A percentile compares a stretch with the other conserved stretches of the same genome.
Conservation (phyloP, 768 basidiomycete species). For the Boletus sp. region DNA sequence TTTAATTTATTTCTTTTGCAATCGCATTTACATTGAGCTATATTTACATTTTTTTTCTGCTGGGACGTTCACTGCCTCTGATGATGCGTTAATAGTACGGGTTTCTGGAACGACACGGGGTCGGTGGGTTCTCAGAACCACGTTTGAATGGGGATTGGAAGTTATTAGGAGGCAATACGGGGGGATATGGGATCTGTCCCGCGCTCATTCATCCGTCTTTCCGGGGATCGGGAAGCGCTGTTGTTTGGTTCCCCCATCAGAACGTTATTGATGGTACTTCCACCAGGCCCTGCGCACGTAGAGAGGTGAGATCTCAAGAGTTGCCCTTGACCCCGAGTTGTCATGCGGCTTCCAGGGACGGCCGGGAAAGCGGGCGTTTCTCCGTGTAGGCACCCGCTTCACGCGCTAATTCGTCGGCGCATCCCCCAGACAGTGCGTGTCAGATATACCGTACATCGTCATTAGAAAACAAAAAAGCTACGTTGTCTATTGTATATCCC, state of each 20-base stretch:
- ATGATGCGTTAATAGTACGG: constrained; percentile 6
- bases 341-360: constrained; percentile 2
- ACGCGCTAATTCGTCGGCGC: background rate
- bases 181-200: background rate
- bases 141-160: constrained; percentile 16
- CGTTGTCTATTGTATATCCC: constrained; percentile 31
- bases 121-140: background rate
- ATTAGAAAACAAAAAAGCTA: constrained; percentile 21
- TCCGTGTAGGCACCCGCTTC: constrained; percentile 16
- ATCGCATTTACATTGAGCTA: constrained; percentile 5
- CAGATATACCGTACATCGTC: constrained; percentile 15
- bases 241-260: background rate
- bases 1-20: constrained; percentile 1
- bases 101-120: background rate
- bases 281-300: constrained; percentile 10
- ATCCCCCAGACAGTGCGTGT: constrained; percentile 24
- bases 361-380: background rate
- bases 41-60: background rate
- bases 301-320: constrained; percentile 15
- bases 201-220: background rate
- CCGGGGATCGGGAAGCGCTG: background rate
- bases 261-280: background rate
- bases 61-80: constrained; percentile 7
- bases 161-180: background rate
- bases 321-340: background rate